Base-by-base conservation (phyloP, 768 basidiomycete genomes). In the Melanogaster broomeanus region DNA sequence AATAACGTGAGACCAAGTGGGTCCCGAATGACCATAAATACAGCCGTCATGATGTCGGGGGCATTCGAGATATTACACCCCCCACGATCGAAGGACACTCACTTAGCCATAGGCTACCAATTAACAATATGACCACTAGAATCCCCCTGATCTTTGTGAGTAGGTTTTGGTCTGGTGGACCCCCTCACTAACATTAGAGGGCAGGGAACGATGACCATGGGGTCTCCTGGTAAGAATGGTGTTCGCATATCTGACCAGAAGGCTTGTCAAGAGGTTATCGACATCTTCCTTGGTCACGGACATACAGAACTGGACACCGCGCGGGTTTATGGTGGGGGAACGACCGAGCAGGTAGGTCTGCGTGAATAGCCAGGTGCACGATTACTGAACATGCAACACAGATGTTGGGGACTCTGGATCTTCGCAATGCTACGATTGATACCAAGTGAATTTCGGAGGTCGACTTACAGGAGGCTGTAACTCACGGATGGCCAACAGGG, bases 301-400 rank as follows among this genome's bases (percentile, higher is more conserved):
- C 67, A 75, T 45, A 70, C 57, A 22, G 73, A 75, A 58, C 66
- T 81, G n/a, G 80, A 82, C 53, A 76, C 77, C 3, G 74, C 78
- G 11, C 67, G 78, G 21, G 57, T 67, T 2, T 80, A 84, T 55
- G 69, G 67, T 9, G 69, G 70, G 22, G 79, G 80, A 0, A 81
- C 80, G 0, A 78, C 78, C 9, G 81, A 84, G 60, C 69, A 69
- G 55, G 75, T 74, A 35, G 22, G 56, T 38, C 22, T 11, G 34
- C 34, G 9, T 25, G 6, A 5, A 22, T 46, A n/a, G 8, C 18
- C 31, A 37, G 12, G 2, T 38, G 16, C n/a, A n/a, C n/a, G n/a
- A n/a, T n/a, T n/a, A 43, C 30, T 44, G 4, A n/a, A n/a, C n/a
- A n/a, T n/a, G 16, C 15, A 42, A 16, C 10, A n/a, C 52, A 75